Evolutionary conservation across 345 rosid species (phyloP), one percentile per base, ranked within the genome.

Genomic region (Acer yangbiense): DNA sequence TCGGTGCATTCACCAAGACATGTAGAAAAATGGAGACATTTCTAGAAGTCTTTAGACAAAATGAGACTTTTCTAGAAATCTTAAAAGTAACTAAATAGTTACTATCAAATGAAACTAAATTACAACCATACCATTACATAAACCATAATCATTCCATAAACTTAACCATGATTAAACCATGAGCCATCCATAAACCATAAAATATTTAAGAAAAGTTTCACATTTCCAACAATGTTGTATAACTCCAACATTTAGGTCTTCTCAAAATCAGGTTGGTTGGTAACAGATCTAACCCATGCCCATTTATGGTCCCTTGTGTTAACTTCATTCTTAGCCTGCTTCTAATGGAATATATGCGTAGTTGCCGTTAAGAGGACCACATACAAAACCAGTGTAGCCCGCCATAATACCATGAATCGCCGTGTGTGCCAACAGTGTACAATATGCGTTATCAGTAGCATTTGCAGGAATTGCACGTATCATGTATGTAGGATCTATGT

Each of bases 401-500:
- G 94, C 97, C 98, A 93, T 90, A 16, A 92, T 87, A 71, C 99
- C 99, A 65, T 93, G 98, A 71, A 95, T 92, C 2, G 98, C 90
- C 1, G 98, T 92, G 88, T 92, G 98, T 0, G 97, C 94, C 80
- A 93, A 80, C 20, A 93, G 96, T 17, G 99, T 92, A 75, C 98
- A 93, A 70, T 93, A 93, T 66, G 87, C 71, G 78, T 87, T 95
- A 83, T 93, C 97, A 0, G 92, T 87, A 41, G 94, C 92, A 76
- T 93, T 95, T 16, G 96, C 94, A 3, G 94, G 94, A 12, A 95
- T 93, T 23, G 97, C 99, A 3, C 97, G 89, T 69, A 95, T 90
- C 99, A 95, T 95, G 76, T 92, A 95, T 9, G 94, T 95, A 0
- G 99, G 98, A 87, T 95, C 98, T 0, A 95, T 95, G 74, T 89